Percentiles rank a stretch among this genome's conserved stretches.
phyloP scores from a whole-genome alignment of 179 eudicot genomes.

The Corrigiola litoralis region DNA sequence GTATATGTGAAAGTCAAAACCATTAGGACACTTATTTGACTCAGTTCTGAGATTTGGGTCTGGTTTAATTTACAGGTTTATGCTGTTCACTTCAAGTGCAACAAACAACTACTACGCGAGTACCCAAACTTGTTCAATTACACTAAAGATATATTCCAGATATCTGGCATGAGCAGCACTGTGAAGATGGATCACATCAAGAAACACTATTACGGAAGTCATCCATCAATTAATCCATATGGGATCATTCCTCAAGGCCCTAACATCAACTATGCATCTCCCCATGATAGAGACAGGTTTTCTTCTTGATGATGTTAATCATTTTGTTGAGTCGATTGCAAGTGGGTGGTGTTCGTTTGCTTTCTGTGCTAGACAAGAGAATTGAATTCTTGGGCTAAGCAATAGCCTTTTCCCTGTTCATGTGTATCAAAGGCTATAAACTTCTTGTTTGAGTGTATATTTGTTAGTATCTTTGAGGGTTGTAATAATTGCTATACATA shows the following conservation, averaged over 20 bases:
- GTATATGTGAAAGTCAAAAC: no score
- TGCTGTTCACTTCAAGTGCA: slow-evolving; percentile 94
- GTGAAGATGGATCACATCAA: slow-evolving; percentile 87
- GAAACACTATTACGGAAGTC: slow-evolving; percentile 84
- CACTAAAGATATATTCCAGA: slow-evolving; percentile 79
- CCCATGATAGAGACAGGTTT: slow-evolving; percentile 68
- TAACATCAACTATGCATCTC: slow-evolving; percentile 61
- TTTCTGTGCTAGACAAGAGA: neutral
- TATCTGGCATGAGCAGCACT: slow-evolving; percentile 71
- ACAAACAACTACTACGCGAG: slow-evolving; percentile 72
- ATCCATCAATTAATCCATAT: slow-evolving; percentile 63
- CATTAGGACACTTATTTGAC: no score
- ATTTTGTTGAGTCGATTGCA: neutral
- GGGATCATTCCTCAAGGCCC: slow-evolving; percentile 82
- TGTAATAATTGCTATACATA: no score
- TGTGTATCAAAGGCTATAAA: neutral
- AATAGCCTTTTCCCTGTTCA: neutral
- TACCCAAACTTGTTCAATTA: slow-evolving; percentile 83
- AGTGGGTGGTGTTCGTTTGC: neutral
- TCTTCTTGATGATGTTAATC: slow-evolving; percentile 18
- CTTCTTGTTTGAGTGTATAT: neutral
- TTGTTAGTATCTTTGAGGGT: no score
- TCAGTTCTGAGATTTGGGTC: neutral
- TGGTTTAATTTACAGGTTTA: slow-evolving; percentile 54
- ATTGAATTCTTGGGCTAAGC: no score